Conservation (phyloP, 2,329 filamentous ascomycete genomes). For the Pseudodiploospora longispora region DNA sequence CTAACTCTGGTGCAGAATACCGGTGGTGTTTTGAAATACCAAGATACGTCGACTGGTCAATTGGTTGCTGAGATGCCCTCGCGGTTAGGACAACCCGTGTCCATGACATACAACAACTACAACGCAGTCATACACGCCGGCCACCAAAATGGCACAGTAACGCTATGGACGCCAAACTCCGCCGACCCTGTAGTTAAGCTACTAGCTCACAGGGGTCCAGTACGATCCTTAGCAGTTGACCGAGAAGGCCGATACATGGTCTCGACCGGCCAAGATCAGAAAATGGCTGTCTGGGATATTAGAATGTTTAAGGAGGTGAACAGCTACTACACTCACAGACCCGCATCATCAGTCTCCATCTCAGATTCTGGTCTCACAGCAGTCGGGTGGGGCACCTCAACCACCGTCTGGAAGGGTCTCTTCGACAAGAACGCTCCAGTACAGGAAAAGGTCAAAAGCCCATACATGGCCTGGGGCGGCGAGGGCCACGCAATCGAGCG, state of each 20-base stretch:
- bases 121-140: constrained; percentile 90
- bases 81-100: constrained; percentile 72
- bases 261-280: constrained; percentile 78
- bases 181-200: constrained; percentile 83
- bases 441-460: constrained; percentile 73
- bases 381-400: constrained; percentile 83
- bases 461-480: constrained; percentile 90
- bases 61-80: constrained; percentile 81
- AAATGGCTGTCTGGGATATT: constrained; percentile 94
- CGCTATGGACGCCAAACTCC: constrained; percentile 91
- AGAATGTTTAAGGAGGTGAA: constrained; percentile 90
- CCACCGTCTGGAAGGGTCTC: constrained; percentile 84
- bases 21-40: constrained; percentile 82
- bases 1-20: constrained; percentile 45
- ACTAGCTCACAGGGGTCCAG: constrained; percentile 80
- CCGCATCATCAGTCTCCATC: constrained; percentile 76
- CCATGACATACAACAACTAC: constrained; percentile 80
- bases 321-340: constrained; percentile 75
- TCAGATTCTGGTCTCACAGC: constrained; percentile 84
- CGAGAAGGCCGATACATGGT: constrained; percentile 94
- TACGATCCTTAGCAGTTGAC: constrained; percentile 77
- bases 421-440: constrained; percentile 65
- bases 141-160: constrained; percentile 91
- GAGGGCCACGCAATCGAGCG: constrained; percentile 75
- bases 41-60: constrained; percentile 89